Evolutionary conservation across 116 monocot species (phyloP).

Genomic region (Thalassia testudinum): DNA sequence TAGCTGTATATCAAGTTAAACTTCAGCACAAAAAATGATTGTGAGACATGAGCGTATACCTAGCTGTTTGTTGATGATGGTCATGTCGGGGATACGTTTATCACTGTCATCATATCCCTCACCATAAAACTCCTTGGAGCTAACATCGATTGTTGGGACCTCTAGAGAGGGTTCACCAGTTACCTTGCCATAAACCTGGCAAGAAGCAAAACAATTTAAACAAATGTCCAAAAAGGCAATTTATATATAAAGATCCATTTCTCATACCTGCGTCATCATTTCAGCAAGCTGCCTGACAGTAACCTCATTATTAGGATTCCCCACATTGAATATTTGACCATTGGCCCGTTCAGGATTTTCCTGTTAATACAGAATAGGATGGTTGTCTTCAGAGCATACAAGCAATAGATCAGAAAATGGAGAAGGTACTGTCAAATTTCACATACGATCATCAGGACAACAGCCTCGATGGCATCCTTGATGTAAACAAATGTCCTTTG

Average conservation of each 20-base stretch:
- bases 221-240: neutral
- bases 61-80: constrained; percentile 81
- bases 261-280: constrained; percentile 77
- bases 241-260: neutral
- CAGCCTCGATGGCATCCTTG: constrained; percentile 98
- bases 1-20: neutral
- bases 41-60: constrained; percentile 18
- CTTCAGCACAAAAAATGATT: neutral
- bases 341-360: constrained; percentile 84
- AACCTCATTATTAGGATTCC: constrained; percentile 92
- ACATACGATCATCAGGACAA: constrained; percentile 83
- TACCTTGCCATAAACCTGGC: constrained; percentile 78
- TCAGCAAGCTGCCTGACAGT: constrained; percentile 82
- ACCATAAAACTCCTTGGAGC: constrained; percentile 83
- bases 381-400: too few species aligned
- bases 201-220: neutral
- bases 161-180: constrained; percentile 42
- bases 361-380: constrained; percentile 14
- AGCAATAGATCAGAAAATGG: too few species aligned
- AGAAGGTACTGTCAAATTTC: too few species aligned
- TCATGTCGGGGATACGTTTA: constrained; percentile 96
- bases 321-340: constrained; percentile 96
- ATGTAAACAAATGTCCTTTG: constrained; percentile 93
- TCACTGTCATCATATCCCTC: constrained; percentile 97
- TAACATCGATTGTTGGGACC: constrained; percentile 66